Percentiles rank a stretch among this genome's conserved stretches.
These are phyloP conservation scores for Colletotrichum neosansevieriae DNA, from an alignment of 2,329 filamentous ascomycete genomes.

Conservation along the genomic window DNA sequence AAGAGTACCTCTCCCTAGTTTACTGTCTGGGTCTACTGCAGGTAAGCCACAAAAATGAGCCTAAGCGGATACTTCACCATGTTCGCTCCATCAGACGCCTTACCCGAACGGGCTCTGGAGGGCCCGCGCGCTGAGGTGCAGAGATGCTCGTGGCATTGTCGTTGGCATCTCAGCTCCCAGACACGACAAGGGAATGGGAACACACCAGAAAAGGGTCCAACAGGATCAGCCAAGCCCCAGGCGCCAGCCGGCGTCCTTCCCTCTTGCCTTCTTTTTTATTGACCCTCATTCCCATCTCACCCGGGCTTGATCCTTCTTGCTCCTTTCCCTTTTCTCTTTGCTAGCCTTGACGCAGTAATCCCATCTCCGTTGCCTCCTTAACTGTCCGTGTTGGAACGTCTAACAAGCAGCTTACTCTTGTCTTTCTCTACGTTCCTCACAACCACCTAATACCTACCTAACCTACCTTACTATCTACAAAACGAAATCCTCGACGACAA, in stretches of 20 bases:
- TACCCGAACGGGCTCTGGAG: slow-evolving; percentile 7
- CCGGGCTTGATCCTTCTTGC: background rate
- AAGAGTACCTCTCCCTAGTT: background rate
- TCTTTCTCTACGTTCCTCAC: background rate
- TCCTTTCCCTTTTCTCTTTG: slow-evolving; percentile 5
- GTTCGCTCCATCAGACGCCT: slow-evolving; percentile 22
- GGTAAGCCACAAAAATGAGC: slow-evolving; percentile 25
- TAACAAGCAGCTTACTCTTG: background rate
- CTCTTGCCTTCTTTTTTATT: slow-evolving; percentile 19
- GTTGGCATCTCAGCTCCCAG: slow-evolving; percentile 33
- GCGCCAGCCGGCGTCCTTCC: slow-evolving; percentile 12
- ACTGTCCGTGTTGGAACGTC: slow-evolving; percentile 5
- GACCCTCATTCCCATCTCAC: slow-evolving; percentile 30
- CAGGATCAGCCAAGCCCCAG: slow-evolving; percentile 22
- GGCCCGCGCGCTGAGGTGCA: slow-evolving; percentile 29
- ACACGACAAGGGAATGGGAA: slow-evolving; percentile 28
- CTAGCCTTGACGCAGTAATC: background rate
- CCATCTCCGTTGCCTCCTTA: background rate
- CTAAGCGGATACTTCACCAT: slow-evolving; percentile 30
- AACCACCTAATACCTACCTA: background rate
- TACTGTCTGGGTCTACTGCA: slow-evolving; percentile 32
- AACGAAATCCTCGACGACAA: background rate
- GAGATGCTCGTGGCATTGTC: slow-evolving; percentile 35
- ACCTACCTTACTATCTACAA: background rate
- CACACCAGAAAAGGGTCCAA: slow-evolving; percentile 24